A percentile compares a stretch with the other conserved stretches of the same genome.
Evolutionary conservation across 2,329 filamentous ascomycete genomes (phyloP).

Genomic region (Polytolypa hystricis): DNA sequence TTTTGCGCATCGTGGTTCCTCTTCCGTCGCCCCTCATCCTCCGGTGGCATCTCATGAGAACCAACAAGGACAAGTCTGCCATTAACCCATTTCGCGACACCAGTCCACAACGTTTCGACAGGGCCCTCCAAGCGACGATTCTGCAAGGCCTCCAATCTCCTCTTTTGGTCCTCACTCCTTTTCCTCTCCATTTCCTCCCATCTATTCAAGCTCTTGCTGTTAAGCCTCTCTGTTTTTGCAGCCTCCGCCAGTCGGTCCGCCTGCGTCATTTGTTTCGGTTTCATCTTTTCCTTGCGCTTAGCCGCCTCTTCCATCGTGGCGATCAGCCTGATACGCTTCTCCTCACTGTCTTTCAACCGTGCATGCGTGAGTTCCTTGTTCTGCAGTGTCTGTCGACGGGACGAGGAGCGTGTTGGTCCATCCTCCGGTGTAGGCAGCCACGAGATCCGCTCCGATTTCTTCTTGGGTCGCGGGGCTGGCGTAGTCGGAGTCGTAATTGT

Average conservation of each 20-base stretch:
- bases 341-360: slow-evolving; percentile 38
- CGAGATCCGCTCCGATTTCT: slow-evolving; percentile 59
- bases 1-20: slow-evolving; percentile 17
- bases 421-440: slow-evolving; percentile 57
- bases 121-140: slow-evolving; percentile 79
- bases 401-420: slow-evolving; percentile 51
- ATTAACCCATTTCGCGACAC: slow-evolving; percentile 70
- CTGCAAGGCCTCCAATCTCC: slow-evolving; percentile 76
- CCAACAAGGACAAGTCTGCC: slow-evolving; percentile 63
- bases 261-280: slow-evolving; percentile 76
- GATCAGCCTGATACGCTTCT: slow-evolving; percentile 36
- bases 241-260: slow-evolving; percentile 75
- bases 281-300: slow-evolving; percentile 55
- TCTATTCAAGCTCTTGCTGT: slow-evolving; percentile 78
- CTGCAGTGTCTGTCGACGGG: slow-evolving; percentile 50
- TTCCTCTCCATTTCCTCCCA: slow-evolving; percentile 92
- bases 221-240: slow-evolving; percentile 69
- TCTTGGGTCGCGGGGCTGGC: slow-evolving; percentile 43
- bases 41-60: slow-evolving; percentile 41
- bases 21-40: slow-evolving; percentile 38
- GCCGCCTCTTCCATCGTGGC: slow-evolving; percentile 52
- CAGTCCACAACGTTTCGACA: slow-evolving; percentile 87
- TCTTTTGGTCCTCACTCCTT: slow-evolving; percentile 70
- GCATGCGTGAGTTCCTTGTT: slow-evolving; percentile 50
- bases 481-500: slow-evolving; percentile 19